Evolutionary conservation across 148 eudicot genomes (phyloP), one percentile per base, ranked within the genome.

Genomic region (Cornus florida): DNA sequence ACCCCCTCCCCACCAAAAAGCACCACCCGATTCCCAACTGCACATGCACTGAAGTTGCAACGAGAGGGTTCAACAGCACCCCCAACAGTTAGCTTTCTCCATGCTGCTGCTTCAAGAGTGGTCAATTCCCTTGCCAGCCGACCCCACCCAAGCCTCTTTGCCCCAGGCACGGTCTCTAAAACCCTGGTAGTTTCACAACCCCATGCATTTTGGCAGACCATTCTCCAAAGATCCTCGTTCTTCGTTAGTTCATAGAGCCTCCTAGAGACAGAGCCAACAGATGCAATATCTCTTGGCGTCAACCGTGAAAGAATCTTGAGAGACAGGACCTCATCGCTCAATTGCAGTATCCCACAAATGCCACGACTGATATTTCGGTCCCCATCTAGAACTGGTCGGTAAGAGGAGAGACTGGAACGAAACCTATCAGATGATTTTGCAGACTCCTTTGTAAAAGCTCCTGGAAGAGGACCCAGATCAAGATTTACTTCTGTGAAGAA

Each of bases 131-230:
- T 83, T 12, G 98, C 98, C 84, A 95, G 80, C 68, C 94, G 86
- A 48, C 96, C 96, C 98, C 98, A 95, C 9, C 98, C 98, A 24
- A 93, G 88, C 76, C 98, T 84, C 80, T 91, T 95, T 56, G 97
- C 91, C 50, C 93, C 97, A 28, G 98, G 96, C 78, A 93, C 98
- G 0, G 96, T 82, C 83, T 93, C 97, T 38, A 95, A 71, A 66
- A 95, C 89, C 14, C 94, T 81, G 38, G 98, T 93, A 16, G 97
- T 95, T 84, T 95, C 98, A 71, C 84, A 87, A 66, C 98, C 98
- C 98, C 98, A 95, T 59, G 97, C 98, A 90, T 90, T 95, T 72
- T 95, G 98, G 77, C 98, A 95, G 31, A 95, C 96, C 88, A 88
- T 87, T 89, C 89, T 88, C 98, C 98, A 95, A 50, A 95, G 86